Base-by-base conservation (phyloP, 306 rosid species). In the Trifolium pratense region DNA sequence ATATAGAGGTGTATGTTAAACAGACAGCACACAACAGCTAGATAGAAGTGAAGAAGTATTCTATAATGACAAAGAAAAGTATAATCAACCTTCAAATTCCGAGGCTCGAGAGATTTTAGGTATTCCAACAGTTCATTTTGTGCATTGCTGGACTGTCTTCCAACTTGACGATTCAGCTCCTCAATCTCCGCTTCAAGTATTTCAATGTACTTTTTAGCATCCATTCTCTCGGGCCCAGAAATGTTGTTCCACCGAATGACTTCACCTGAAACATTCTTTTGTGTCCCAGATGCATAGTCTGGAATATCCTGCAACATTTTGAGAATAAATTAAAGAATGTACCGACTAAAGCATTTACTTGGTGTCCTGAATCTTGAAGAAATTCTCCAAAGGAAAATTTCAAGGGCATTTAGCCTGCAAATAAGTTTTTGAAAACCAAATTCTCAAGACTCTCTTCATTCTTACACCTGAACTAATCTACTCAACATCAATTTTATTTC, bases 91-190 rank as follows among this genome's bases (percentile, higher is more conserved):
- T 88, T 91, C 49, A 94, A 74, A 86, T 94, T 94, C 15, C 90
- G 93, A 79, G 99, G 99, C 84, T 94, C 96, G 11, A 94, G 99
- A 75, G 99, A 84, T 81, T 91, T 94, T 26, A 94, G 91, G 85
- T 87, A 94, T 76, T 90, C 96, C 90, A 94, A 81, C 77, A 94
- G 73, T 66, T 94, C 99, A 82, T 91, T 94, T 79, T 86, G 96
- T 71, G 88, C 89, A 78, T 74, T 79, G n/a, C 78, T 71, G 45
- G 93, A 77, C 79, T 94, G 92, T 81, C 96, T 84, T 26, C 88
- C 96, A 67, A 94, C 97, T 88, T 88, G 96, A n/a, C 66, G 82
- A 83, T 91, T 90, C 81, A 94, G 84, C 79, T 91, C 97, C 75
- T 94, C 97, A 66, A 94, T 86, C 91, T 94, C 99, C 15, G 89